Evolutionary conservation across 1,139 yeast species (phyloP), one percentile per base, ranked within the genome.

Genomic region (Taphrina sp.): DNA sequence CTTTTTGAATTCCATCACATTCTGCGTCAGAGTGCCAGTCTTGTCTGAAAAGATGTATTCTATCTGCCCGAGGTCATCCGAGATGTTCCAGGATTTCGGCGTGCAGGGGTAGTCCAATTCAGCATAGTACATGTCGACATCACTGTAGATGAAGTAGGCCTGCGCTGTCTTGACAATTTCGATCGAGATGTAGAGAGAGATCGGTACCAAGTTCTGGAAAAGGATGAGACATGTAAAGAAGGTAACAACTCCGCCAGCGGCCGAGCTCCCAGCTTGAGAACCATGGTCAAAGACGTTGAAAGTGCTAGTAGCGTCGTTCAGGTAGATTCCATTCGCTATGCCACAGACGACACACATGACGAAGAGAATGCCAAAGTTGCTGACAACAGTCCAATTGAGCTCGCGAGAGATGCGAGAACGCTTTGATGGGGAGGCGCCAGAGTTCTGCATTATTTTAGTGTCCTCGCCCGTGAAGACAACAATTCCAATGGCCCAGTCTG

Each of bases 41-140:
- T 92, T 92, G 71, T 92, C 98, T 66, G 95, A 86, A 70, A 92
- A 92, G 45, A 92, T 82, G 67, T 90, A 92, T 69, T 92, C 97
- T 64, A 92, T 85, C 71, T 92, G 98, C 29, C 98, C 98, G 66
- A 92, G 76, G 70, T 92, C 98, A 72, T 92, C 98, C 10, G 96
- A 88, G 56, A 92, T 90, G 67, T 85, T 88, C 98, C 98, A 92
- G 0, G 96, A 79, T 68, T 92, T 90, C 5, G 98, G 97, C 3
- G 92, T 82, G 70, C 98, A 92, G 0, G 97, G 96, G 67, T 86
- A 90, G 69, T 92, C 96, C 61, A 92, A 74, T 60, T 76, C 81
- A 52, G 80, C 85, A 66, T 90, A 84, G 70, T 89, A 92, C 89
- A 92, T 85, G 65, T 83, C 77, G 43, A 80, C 79, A 71, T 92